These are phyloP conservation scores for Striga asiatica DNA, from an alignment of 257 asterid genomes.

Conservation along the genomic window DNA sequence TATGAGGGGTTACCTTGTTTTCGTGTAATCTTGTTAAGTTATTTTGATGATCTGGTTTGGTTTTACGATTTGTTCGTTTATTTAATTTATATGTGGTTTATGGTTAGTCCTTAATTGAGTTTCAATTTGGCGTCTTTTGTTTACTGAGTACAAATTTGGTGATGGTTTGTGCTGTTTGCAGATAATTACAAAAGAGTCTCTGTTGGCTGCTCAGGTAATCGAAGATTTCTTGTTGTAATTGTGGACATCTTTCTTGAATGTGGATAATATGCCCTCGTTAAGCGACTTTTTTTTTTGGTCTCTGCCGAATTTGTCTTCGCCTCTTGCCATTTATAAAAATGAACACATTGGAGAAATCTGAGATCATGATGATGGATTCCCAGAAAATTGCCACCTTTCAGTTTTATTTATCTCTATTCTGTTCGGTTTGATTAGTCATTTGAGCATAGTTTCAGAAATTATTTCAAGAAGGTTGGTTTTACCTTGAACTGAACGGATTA, in stretches of 20 bases:
- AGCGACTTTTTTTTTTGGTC: background rate
- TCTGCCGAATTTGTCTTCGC: background rate
- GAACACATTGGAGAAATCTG: too few relatives aligned
- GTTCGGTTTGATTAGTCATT: too few relatives aligned
- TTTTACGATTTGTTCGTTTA: background rate
- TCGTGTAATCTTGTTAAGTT: background rate
- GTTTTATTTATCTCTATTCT: too few relatives aligned
- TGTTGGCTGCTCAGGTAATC: slow-evolving; percentile 85
- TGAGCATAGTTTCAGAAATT: too few relatives aligned
- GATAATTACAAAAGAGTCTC: slow-evolving; percentile 87
- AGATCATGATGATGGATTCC: too few relatives aligned
- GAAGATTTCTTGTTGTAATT: background rate
- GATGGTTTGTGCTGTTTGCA: slow-evolving; percentile 21
- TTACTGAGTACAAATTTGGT: background rate
- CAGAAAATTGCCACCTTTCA: too few relatives aligned
- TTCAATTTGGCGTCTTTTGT: background rate
- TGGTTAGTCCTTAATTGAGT: background rate
- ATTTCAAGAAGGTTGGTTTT: too few relatives aligned
- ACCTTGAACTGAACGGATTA: too few relatives aligned
- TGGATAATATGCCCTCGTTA: background rate
- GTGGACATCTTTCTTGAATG: background rate
- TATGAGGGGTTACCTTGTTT: background rate
- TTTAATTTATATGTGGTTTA: background rate
- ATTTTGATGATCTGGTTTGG: background rate
- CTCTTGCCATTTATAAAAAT: too few relatives aligned